phyloP scores from a whole-genome alignment of 306 rosid species.

The Rubus idaeus region DNA sequence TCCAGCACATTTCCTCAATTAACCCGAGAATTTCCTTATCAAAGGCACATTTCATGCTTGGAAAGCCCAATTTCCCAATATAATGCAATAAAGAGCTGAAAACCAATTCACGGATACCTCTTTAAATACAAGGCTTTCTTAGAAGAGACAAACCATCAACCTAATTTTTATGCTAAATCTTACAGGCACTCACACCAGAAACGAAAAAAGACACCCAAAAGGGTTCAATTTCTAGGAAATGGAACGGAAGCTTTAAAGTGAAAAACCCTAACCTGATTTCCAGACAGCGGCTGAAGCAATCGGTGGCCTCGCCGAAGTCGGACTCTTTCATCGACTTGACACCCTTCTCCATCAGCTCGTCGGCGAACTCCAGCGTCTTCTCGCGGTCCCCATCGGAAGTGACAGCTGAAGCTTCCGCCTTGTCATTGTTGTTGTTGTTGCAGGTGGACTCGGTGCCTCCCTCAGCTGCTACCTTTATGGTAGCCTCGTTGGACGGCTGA shows the following conservation, averaged over 20 bases:
- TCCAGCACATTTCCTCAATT: background rate
- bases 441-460: conserved; percentile 49
- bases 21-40: background rate
- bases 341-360: conserved; percentile 70
- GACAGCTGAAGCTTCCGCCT: conserved; percentile 39
- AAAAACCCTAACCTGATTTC: conserved; percentile 79
- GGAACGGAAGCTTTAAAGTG: background rate
- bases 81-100: background rate
- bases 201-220: background rate
- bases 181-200: background rate
- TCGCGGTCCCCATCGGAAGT: conserved; percentile 42
- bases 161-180: background rate
- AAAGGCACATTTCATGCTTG: background rate
- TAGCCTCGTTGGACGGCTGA: conserved; percentile 40
- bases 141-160: background rate
- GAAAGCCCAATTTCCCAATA: background rate
- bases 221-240: background rate
- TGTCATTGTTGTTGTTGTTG: conserved; percentile 26
- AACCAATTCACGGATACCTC: background rate
- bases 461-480: conserved; percentile 28
- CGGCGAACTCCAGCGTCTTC: conserved; percentile 53
- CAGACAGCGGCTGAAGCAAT: conserved; percentile 87
- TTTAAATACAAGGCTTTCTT: no score
- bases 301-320: conserved; percentile 75
- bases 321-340: conserved; percentile 59